Percentiles rank a stretch among this genome's conserved stretches.
phyloP scores from a whole-genome alignment of 257 asterid genomes.

The Solanum infundibuliforme region DNA sequence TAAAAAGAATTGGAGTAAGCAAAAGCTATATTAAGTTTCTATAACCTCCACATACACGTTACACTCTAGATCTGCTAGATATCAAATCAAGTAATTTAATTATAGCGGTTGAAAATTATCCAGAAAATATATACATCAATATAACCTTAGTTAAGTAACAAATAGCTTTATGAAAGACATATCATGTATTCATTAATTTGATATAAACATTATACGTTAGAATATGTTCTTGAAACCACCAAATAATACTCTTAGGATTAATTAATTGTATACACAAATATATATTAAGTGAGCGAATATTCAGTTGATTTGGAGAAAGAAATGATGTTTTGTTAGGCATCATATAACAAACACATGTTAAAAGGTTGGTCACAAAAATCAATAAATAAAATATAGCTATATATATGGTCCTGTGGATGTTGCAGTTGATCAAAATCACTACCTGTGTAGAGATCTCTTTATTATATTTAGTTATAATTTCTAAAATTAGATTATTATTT shows the following conservation, averaged over 20 bases:
- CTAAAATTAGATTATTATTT: background rate
- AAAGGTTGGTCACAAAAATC: background rate
- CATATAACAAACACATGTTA: background rate
- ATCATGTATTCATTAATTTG: background rate
- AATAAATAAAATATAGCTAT: background rate
- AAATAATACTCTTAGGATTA: background rate
- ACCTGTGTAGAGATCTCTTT: background rate
- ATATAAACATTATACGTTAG: background rate
- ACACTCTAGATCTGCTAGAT: background rate
- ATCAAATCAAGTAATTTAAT: background rate
- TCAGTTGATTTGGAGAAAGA: background rate
- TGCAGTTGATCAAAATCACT: conserved; percentile 1
- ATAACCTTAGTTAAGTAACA: background rate
- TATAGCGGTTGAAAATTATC: background rate
- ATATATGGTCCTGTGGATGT: background rate
- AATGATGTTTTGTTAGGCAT: background rate
- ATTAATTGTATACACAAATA: background rate
- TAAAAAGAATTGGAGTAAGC: no score
- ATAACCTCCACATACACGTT: background rate
- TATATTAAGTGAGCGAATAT: background rate
- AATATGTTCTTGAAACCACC: background rate
- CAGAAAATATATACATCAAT: background rate
- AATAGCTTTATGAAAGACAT: background rate
- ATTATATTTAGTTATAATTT: background rate
- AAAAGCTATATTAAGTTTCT: background rate